Base-by-base conservation (phyloP, 2,329 filamentous ascomycete species). In the Sclerotinia spermophila region DNA sequence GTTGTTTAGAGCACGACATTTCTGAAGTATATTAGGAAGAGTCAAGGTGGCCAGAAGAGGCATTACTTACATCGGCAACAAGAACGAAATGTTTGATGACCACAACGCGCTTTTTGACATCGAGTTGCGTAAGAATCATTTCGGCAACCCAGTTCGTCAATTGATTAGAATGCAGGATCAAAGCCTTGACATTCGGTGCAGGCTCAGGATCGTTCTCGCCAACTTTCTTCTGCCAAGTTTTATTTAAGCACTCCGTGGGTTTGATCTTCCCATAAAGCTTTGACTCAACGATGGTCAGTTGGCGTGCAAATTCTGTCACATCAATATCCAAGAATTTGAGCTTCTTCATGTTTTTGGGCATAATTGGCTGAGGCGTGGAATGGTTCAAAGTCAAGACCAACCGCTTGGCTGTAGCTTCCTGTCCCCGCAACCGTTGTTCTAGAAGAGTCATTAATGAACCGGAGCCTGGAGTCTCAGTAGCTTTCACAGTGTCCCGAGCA, bases 281-380 rank as follows among this genome's bases (percentile, higher is more conserved):
- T 3, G 94, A 97, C 81, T 99, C 96, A 74, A 98, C 97, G 74
- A 99, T 96, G 0, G 96, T 99, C 73, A 99, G 86, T 81, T 99
- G 96, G 62, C 96, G 90, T n/a, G 96, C 96, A 81, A 99, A 98
- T 79, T 99, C 96, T 0, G 92, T 92, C 0, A 94, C 90, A 79
- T 99, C 96, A 76, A 99, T 97, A 79, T 99, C 96, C 70, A 98
- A 83, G 82, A 99, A 98, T 81, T 98, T 99, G 76, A 99, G 87
- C 82, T 97, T 99, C 87, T 96, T 97, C 94, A 99, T 97, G 80
- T 98, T 97, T 86, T 97, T 97, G 1, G 96, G 96, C 80, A 97
- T 89, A 79, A 98, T 97, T 1, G 96, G 93, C 48, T 91, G 84
- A 5, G 96, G 95, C 1, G 92, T 92, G 73, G 92, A 90, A 76